Conservation (phyloP, 2,329 filamentous ascomycete species). For the Alternaria consortialis region DNA sequence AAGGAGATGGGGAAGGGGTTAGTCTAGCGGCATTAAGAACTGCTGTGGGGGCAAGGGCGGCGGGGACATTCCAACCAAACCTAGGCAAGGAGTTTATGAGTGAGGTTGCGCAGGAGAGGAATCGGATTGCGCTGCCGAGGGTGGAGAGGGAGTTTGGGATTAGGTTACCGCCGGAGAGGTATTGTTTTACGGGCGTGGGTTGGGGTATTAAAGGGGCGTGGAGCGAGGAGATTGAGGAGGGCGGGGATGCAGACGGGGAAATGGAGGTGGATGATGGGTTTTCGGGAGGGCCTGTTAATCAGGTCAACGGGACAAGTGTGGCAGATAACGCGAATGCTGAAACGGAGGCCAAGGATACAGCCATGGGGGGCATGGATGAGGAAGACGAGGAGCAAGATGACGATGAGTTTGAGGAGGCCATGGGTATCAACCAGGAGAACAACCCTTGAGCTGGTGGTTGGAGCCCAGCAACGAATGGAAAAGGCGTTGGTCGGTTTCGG, state of each 20-base stretch:
- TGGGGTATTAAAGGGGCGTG: conserved; percentile 60
- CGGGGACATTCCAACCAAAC: conserved; percentile 71
- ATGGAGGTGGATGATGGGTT: conserved; percentile 45
- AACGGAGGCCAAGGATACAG: conserved; percentile 32
- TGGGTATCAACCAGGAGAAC: conserved; percentile 32
- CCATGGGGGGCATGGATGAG: conserved; percentile 45
- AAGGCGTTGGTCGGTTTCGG: conserved; percentile 5
- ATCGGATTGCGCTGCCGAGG: conserved; percentile 56
- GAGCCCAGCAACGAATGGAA: not conserved
- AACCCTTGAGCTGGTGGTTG: not conserved
- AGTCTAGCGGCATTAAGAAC: conserved; percentile 73
- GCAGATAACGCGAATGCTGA: too few relatives aligned
- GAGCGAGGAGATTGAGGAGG: conserved; percentile 72
- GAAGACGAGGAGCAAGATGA: conserved; percentile 53
- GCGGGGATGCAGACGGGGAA: conserved; percentile 54
- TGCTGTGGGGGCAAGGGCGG: conserved; percentile 74
- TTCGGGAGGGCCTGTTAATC: conserved; percentile 38
- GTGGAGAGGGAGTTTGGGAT: conserved; percentile 67
- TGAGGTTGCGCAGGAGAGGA: conserved; percentile 66
- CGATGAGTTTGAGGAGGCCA: conserved; percentile 56
- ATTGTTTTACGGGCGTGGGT: conserved; percentile 53
- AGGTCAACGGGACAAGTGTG: not conserved
- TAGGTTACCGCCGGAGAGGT: conserved; percentile 68
- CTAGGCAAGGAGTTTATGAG: conserved; percentile 78
- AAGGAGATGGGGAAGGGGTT: conserved; percentile 60